A percentile compares a stretch with the other conserved stretches of the same genome.
Conservation (phyloP, 305 asterid species). For the Solanum hybrid region DNA sequence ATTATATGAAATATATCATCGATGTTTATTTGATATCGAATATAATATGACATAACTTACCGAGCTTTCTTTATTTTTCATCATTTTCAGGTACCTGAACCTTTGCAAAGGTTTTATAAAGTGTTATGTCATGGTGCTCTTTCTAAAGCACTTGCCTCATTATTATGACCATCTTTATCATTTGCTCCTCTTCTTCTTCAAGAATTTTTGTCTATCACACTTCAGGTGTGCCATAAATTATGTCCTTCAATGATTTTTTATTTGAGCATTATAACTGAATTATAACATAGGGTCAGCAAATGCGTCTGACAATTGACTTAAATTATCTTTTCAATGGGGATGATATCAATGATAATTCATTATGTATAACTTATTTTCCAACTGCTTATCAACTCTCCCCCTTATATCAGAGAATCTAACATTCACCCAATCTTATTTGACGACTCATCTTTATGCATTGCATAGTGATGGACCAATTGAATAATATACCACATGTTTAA, state of each 20-base stretch:
- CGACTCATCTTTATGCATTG: not conserved
- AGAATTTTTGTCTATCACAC: not conserved
- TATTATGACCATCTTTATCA: not conserved
- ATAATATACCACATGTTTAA: not conserved
- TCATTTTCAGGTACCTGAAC: not conserved
- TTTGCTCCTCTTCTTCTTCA: not conserved
- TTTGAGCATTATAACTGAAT: not conserved
- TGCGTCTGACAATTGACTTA: not conserved
- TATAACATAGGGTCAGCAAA: not conserved
- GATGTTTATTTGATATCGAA: not conserved
- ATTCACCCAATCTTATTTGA: not conserved
- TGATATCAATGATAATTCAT: not conserved
- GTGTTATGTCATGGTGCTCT: not conserved
- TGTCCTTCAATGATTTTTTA: not conserved
- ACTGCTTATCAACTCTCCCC: not conserved
- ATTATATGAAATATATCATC: not conserved
- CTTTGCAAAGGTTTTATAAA: not conserved
- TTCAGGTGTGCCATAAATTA: not conserved
- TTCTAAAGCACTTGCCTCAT: not conserved
- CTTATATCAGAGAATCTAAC: not conserved
- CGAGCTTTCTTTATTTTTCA: not conserved
- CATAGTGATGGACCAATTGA: not conserved
- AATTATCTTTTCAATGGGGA: not conserved
- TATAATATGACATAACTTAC: not conserved
- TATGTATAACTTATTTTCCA: not conserved